phyloP scores from a whole-genome alignment of 148 eudicot genomes.

The Diospyros kaki region DNA sequence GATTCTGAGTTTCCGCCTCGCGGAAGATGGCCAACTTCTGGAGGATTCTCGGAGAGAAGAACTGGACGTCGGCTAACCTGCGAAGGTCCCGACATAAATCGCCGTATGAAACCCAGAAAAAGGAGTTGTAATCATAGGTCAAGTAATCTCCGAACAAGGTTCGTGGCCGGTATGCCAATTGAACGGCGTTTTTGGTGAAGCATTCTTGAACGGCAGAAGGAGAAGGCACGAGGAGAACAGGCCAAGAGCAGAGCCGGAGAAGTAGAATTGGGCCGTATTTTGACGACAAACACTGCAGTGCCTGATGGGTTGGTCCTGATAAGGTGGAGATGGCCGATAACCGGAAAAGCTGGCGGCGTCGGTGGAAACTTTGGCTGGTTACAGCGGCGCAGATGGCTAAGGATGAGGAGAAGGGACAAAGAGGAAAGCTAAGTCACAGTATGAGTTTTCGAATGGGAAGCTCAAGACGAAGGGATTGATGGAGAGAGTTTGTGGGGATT shows the following conservation, averaged over 20 bases:
- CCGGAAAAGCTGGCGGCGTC: conserved; percentile 15
- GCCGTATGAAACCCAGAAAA: conserved; percentile 14
- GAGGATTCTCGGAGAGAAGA: conserved; percentile 20
- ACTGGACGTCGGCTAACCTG: conserved; percentile 9
- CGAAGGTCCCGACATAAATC: conserved; percentile 23
- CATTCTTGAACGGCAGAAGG: conserved; percentile 19
- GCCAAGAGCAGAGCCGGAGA: conserved; percentile 16
- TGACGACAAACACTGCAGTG: conserved; percentile 1
- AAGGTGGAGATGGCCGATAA: conserved; percentile 30
- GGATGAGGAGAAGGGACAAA: not conserved
- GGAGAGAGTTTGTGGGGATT: no score
- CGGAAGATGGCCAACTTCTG: conserved; percentile 12
- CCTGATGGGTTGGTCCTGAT: conserved; percentile 3
- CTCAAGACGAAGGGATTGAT: no score
- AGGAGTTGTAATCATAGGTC: not conserved
- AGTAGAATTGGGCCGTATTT: conserved; percentile 14
- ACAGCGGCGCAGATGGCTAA: not conserved
- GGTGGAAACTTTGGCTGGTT: conserved; percentile 11
- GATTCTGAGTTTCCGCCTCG: conserved; percentile 9
- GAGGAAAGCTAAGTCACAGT: conserved; percentile 3
- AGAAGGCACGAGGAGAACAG: conserved; percentile 16
- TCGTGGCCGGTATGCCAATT: conserved; percentile 18
- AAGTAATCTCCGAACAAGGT: not conserved
- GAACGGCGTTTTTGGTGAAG: conserved; percentile 23
- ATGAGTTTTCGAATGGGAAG: not conserved